A percentile compares a stretch with the other conserved stretches of the same genome.
Conservation (phyloP, 2,329 filamentous ascomycete genomes). For the Fusarium camptoceras region DNA sequence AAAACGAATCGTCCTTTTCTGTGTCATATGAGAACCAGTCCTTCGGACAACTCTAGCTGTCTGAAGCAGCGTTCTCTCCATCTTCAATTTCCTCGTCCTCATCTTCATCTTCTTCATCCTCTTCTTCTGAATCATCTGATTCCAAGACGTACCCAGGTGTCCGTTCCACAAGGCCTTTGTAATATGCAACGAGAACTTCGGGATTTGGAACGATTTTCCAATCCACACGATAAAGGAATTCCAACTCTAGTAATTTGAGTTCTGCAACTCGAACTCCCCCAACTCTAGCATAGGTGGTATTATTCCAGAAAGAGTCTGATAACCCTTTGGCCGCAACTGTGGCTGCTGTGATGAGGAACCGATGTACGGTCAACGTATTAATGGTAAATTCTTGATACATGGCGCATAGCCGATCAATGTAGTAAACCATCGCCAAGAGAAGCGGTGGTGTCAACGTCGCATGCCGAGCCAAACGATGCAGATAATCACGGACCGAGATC, state of each 20-base stretch:
- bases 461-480: slow-evolving; percentile 91
- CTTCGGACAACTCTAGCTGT: slow-evolving; percentile 20
- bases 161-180: slow-evolving; percentile 82
- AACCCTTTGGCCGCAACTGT: slow-evolving; percentile 96
- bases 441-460: slow-evolving; percentile 93
- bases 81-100: slow-evolving; percentile 40
- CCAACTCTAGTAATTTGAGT: slow-evolving; percentile 89
- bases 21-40: slow-evolving; percentile 11
- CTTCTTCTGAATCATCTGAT: slow-evolving; percentile 50
- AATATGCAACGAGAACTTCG: slow-evolving; percentile 93
- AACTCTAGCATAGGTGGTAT: slow-evolving; percentile 93
- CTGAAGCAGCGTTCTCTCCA: slow-evolving; percentile 22
- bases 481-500: slow-evolving; percentile 94
- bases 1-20: slow-evolving; percentile 2
- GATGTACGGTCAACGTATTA: slow-evolving; percentile 94
- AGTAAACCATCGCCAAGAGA: slow-evolving; percentile 98
- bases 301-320: slow-evolving; percentile 98
- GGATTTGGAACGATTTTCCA: slow-evolving; percentile 98
- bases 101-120: slow-evolving; percentile 39
- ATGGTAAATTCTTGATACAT: slow-evolving; percentile 96
- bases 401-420: slow-evolving; percentile 93
- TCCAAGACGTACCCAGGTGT: slow-evolving; percentile 68
- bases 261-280: slow-evolving; percentile 92
- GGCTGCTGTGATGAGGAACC: slow-evolving; percentile 94
- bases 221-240: slow-evolving; percentile 91